Percentiles rank a stretch among this genome's conserved stretches.
phyloP scores from a whole-genome alignment of 805 yeast genomes.

The Metschnikowia similis region DNA sequence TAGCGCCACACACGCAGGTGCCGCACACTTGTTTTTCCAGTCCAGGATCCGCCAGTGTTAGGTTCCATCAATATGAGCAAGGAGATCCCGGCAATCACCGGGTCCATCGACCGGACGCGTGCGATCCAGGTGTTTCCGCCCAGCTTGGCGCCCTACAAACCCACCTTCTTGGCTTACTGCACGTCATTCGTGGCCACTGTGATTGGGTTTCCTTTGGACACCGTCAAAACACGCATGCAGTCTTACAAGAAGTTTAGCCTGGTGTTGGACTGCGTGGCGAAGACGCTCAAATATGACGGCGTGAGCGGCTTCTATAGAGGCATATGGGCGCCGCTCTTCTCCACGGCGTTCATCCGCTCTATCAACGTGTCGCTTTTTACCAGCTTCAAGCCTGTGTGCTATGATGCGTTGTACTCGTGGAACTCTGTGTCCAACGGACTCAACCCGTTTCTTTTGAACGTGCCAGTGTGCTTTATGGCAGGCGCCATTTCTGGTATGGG shows the following conservation, averaged over 20 bases:
- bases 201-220: conserved; percentile 81
- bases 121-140: conserved; percentile 50
- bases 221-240: conserved; percentile 84
- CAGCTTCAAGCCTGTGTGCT: conserved; percentile 40
- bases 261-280: conserved; percentile 52
- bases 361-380: conserved; percentile 64
- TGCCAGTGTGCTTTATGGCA: conserved; percentile 45
- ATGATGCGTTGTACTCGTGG: conserved; percentile 14
- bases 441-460: conserved; percentile 40
- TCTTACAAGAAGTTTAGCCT: conserved; percentile 58
- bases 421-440: conserved; percentile 13
- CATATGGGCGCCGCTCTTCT: conserved; percentile 64
- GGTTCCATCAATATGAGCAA: background rate
- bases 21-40: background rate
- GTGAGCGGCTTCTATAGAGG: conserved; percentile 71
- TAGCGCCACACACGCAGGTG: background rate
- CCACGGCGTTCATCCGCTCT: conserved; percentile 63
- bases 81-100: conserved; percentile 56
- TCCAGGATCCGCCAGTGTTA: background rate
- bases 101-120: conserved; percentile 41
- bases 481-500: conserved; percentile 67
- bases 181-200: conserved; percentile 61
- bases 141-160: conserved; percentile 46
- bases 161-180: conserved; percentile 58
- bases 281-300: conserved; percentile 61